phyloP scores from a whole-genome alignment of 1,284 basidiomycete species.

The Stereum hirsutum region DNA sequence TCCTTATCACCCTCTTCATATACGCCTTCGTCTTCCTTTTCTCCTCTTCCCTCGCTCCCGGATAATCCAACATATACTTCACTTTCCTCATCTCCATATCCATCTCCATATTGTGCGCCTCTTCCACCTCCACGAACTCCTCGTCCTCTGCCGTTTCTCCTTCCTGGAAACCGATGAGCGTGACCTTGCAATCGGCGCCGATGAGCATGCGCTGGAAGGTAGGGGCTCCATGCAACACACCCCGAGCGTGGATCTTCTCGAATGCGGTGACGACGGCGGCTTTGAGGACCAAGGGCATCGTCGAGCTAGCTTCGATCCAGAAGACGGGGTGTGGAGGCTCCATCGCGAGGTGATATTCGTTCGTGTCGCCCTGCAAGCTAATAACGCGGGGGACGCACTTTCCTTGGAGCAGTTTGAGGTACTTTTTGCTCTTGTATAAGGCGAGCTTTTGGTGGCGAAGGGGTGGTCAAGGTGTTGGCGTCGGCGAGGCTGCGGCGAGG shows the following conservation, averaged over 20 bases:
- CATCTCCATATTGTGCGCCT: slow-evolving; percentile 31
- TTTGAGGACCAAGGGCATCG: slow-evolving; percentile 43
- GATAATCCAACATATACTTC: slow-evolving; percentile 38
- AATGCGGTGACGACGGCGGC: slow-evolving; percentile 38
- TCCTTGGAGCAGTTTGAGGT: slow-evolving; percentile 44
- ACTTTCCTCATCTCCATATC: slow-evolving; percentile 44
- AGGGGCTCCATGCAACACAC: slow-evolving; percentile 41
- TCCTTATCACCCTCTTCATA: slow-evolving; percentile 7
- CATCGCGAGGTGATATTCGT: slow-evolving; percentile 35
- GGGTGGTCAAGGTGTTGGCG: no score
- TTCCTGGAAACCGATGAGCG: slow-evolving; percentile 46
- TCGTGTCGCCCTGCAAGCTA: slow-evolving; percentile 31
- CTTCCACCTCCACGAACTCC: slow-evolving; percentile 24
- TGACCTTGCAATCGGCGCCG: slow-evolving; percentile 42
- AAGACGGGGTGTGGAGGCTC: slow-evolving; percentile 43
- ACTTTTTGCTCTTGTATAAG: slow-evolving; percentile 32
- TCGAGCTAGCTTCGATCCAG: slow-evolving; percentile 45
- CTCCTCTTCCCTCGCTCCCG: slow-evolving; percentile 17
- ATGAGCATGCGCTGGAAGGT: slow-evolving; percentile 49
- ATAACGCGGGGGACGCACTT: slow-evolving; percentile 43
- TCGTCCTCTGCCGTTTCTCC: slow-evolving; percentile 31
- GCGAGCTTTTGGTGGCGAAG: slow-evolving; percentile 24
- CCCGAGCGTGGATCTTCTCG: slow-evolving; percentile 35
- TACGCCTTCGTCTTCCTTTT: slow-evolving; percentile 9
- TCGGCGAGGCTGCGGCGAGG: no score